Evolutionary conservation across 176 grass and related monocot genomes (phyloP).

Genomic region (Melocanna baccifera): DNA sequence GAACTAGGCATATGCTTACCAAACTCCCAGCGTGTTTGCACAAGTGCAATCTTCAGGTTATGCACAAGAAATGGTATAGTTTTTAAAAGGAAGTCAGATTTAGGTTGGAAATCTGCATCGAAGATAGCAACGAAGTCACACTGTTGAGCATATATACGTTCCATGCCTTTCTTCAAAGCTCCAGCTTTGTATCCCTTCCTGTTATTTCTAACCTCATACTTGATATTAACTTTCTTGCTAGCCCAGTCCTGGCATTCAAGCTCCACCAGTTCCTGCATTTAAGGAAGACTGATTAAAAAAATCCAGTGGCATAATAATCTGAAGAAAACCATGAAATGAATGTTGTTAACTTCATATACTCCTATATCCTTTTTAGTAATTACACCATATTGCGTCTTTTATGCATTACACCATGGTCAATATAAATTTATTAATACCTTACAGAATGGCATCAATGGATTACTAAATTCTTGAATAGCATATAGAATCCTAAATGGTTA

Average conservation of each 20-base stretch:
- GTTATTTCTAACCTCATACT: constrained; percentile 82
- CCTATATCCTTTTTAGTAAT: background rate
- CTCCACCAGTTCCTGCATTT: constrained; percentile 74
- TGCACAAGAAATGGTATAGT: constrained; percentile 78
- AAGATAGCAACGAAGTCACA: constrained; percentile 92
- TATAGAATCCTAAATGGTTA: background rate
- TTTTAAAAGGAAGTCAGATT: constrained; percentile 84
- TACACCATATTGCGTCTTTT: background rate
- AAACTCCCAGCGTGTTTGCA: constrained; percentile 94
- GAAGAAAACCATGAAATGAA: constrained; percentile 11
- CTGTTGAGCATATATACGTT: constrained; percentile 58
- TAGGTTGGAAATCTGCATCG: constrained; percentile 89
- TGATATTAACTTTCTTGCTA: constrained; percentile 72
- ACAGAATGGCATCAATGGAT: background rate
- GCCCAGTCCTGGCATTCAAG: constrained; percentile 80
- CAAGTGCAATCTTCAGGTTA: constrained; percentile 74
- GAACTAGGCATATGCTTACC: constrained; percentile 65
- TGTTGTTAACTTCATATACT: background rate
- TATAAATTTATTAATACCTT: background rate
- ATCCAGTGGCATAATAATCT: background rate
- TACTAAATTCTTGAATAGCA: no score
- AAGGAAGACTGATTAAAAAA: constrained; percentile 13
- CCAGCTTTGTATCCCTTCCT: constrained; percentile 95
- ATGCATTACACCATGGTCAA: background rate
- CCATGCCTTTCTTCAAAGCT: constrained; percentile 87